Base-by-base conservation (phyloP, 164 flowering plant species). In the Magnolia changhungtana region DNA sequence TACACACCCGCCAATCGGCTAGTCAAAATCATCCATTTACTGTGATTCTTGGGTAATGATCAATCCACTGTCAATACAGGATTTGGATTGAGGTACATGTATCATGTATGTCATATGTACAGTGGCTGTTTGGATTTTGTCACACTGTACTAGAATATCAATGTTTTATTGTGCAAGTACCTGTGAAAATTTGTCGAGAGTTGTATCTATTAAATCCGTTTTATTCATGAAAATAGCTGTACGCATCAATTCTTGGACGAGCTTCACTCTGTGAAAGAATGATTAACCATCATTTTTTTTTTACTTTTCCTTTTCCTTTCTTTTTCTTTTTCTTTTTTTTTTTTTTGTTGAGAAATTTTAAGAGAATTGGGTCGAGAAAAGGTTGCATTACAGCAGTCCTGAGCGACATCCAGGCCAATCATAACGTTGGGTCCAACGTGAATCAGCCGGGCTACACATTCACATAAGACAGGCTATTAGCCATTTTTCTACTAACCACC, bases 181-280 rank as follows among this genome's bases (percentile, higher is more conserved):
- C 98, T 90, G 85, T 0, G 91, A 87, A 80, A 95, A 95, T 65
- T 93, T 87, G 79, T 78, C 67, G 14, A 95, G 89, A 2, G 84
- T 84, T n/a, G 80, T 76, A 84, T 93, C 97, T 50, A 90, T 58
- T 74, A 87, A 85, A 75, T 93, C 96, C 6, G 88, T 90, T 83
- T 95, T 91, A 81, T 87, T 86, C 91, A 88, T 84, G 49, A 92
- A 84, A 67, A 93, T 88, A 0, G 92, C 97, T 11, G 83, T 83
- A 71, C 86, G 89, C 95, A 93, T 89, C 1, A 85, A 85, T 61
- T 85, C 89, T 69, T 80, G 79, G 1, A 95, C 95, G 51, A 50
- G 74, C 79, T 84, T 87, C 73, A 90, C 86, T 78, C 98, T 93
- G 81, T 5, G 61, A 79, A 76, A 45, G 72, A 75, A 73, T 59